Evolutionary conservation across 495 filamentous ascomycete genomes (phyloP).

Genomic region (Gamarada debralockiae): DNA sequence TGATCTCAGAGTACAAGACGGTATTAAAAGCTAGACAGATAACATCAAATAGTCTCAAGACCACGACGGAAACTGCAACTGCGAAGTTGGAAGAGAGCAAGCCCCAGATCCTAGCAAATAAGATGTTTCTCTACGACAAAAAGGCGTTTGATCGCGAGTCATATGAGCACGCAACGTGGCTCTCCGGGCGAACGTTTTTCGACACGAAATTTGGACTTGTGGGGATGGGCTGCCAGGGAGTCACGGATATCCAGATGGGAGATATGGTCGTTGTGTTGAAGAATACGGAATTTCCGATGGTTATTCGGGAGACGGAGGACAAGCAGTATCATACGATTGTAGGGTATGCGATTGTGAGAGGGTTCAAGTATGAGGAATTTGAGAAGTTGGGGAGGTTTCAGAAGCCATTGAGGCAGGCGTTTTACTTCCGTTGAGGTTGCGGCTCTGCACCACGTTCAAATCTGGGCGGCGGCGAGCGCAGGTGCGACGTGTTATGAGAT

Average conservation of each 20-base stretch:
- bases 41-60: not conserved
- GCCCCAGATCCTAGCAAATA: not conserved
- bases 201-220: not conserved
- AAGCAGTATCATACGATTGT: not conserved
- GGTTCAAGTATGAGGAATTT: not conserved
- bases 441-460: conserved; percentile 91
- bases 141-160: not conserved
- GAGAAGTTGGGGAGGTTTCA: not conserved
- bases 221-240: not conserved
- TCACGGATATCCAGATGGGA: not conserved
- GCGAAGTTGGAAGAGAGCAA: not conserved
- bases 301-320: not conserved
- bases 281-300: not conserved
- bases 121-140: not conserved
- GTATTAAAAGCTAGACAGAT: not conserved
- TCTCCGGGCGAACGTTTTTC: not conserved
- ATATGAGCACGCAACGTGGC: not conserved
- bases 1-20: not conserved
- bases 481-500: conserved; percentile 92
- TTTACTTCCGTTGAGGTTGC: not conserved
- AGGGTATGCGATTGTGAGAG: not conserved
- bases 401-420: not conserved
- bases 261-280: not conserved
- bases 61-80: not conserved
- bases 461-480: conserved; percentile 88